Percentiles rank a stretch among this genome's conserved stretches.
Conservation (phyloP, 345 rosid genomes). For the Arabidopsis arenosa region DNA sequence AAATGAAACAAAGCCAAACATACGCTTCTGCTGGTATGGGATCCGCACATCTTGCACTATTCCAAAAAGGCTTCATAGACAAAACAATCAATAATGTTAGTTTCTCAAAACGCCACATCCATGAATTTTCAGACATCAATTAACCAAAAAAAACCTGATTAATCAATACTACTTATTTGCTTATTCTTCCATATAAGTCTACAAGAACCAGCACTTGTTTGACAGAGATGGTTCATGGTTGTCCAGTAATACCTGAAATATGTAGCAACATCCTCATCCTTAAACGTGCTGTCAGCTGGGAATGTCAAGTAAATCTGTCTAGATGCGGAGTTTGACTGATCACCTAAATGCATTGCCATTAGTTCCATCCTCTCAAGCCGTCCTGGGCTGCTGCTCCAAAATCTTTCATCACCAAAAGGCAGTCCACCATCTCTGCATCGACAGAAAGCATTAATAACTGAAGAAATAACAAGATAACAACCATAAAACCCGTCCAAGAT, state of each 20-base stretch:
- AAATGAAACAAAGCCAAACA: conserved; percentile 98
- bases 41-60: conserved; percentile 97
- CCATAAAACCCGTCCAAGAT: not conserved
- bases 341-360: conserved; percentile 64
- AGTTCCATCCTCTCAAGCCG: conserved; percentile 59
- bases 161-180: conserved; percentile 2
- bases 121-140: not conserved
- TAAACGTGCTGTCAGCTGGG: conserved; percentile 94
- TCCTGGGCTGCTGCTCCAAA: conserved; percentile 58
- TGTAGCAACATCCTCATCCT: conserved; percentile 91
- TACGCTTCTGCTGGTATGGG: conserved; percentile 94
- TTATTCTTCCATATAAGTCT: not conserved
- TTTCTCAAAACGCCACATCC: not conserved
- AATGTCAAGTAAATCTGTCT: conserved; percentile 95
- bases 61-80: conserved; percentile 71
- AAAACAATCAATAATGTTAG: conserved; percentile 13
- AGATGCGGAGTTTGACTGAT: conserved; percentile 69
- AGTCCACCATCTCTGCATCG: conserved; percentile 46
- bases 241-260: conserved; percentile 72
- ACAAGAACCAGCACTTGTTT: conserved; percentile 7
- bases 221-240: conserved; percentile 18
- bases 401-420: conserved; percentile 62
- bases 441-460: conserved; percentile 1
- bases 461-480: not conserved
- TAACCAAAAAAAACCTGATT: conserved; percentile 5